These are phyloP conservation scores for Brassica hybrid DNA, from an alignment of 441 rosid species.

Conservation along the genomic window DNA sequence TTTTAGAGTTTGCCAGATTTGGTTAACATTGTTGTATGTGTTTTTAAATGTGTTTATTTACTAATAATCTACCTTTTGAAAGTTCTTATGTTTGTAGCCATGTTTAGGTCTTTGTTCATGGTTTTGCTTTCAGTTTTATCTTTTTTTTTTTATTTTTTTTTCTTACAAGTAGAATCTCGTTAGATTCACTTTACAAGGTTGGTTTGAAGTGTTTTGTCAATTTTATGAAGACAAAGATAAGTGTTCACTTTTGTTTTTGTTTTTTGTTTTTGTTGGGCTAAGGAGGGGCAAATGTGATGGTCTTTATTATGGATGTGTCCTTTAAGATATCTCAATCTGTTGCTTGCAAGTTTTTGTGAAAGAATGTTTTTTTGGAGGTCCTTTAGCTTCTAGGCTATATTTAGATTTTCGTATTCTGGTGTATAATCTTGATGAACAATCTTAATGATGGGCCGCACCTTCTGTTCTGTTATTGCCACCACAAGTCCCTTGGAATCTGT, in stretches of 20 bases:
- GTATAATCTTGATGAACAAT: neutral
- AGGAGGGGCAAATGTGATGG: constrained; percentile 39
- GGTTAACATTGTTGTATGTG: constrained; percentile 42
- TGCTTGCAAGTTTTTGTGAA: constrained; percentile 32
- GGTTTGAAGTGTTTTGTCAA: constrained; percentile 28
- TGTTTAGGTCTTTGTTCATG: constrained; percentile 30
- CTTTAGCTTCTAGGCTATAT: constrained; percentile 14
- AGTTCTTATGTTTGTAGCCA: constrained; percentile 15
- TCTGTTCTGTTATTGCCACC: neutral
- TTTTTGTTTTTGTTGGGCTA: constrained; percentile 20
- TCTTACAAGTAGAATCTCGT: constrained; percentile 15
- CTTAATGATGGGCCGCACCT: neutral
- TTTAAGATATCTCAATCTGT: constrained; percentile 36
- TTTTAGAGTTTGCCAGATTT: constrained; percentile 33
- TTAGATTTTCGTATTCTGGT: neutral
- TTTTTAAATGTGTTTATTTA: constrained; percentile 15
- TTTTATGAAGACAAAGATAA: constrained; percentile 24
- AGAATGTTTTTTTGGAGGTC: constrained; percentile 9
- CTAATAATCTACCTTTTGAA: constrained; percentile 22
- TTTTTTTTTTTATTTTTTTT: neutral
- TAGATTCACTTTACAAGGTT: constrained; percentile 33
- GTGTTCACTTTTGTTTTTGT: constrained; percentile 26
- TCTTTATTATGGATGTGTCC: constrained; percentile 15
- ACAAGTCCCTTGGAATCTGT: neutral
- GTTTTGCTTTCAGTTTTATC: constrained; percentile 2